Evolutionary conservation across 208 protist species (phyloP).

Genomic region (Trypanosoma theileri): DNA sequence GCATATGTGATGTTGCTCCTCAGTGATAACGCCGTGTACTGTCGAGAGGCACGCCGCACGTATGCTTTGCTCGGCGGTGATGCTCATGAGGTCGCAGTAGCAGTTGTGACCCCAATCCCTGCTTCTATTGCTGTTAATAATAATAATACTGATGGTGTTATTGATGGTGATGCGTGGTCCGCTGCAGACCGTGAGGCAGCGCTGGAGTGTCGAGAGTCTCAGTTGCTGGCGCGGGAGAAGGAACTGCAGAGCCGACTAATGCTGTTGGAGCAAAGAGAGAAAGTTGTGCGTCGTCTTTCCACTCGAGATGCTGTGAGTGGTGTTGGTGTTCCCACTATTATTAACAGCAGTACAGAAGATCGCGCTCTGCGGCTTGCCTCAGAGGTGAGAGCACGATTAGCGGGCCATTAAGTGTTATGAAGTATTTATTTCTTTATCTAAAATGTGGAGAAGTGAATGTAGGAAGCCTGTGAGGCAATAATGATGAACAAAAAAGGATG

Average conservation of each 20-base stretch:
- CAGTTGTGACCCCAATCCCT: neutral
- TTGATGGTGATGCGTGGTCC: neutral
- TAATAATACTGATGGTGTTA: neutral
- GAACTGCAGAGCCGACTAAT: neutral
- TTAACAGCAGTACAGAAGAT: neutral
- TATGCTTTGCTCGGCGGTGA: constrained; percentile 9
- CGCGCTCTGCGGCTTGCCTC: neutral
- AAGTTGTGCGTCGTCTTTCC: neutral
- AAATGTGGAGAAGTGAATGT: no score
- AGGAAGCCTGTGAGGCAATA: no score
- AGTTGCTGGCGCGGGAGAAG: constrained; percentile 10
- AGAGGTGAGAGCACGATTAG: neutral
- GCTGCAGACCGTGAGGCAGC: neutral
- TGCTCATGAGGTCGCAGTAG: constrained; percentile 1
- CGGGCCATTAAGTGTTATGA: neutral
- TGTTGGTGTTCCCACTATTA: neutral
- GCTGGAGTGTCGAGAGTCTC: constrained; percentile 9
- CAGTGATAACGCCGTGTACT: constrained; percentile 6
- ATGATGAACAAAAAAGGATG: no score
- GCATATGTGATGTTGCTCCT: neutral
- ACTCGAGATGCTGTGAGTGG: neutral
- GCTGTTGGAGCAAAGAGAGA: neutral
- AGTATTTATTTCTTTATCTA: no score
- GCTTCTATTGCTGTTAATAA: neutral
- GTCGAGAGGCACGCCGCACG: constrained; percentile 2